Evolutionary conservation across 257 asterid genomes (phyloP).

Genomic region (Primulina huaijiensis): DNA sequence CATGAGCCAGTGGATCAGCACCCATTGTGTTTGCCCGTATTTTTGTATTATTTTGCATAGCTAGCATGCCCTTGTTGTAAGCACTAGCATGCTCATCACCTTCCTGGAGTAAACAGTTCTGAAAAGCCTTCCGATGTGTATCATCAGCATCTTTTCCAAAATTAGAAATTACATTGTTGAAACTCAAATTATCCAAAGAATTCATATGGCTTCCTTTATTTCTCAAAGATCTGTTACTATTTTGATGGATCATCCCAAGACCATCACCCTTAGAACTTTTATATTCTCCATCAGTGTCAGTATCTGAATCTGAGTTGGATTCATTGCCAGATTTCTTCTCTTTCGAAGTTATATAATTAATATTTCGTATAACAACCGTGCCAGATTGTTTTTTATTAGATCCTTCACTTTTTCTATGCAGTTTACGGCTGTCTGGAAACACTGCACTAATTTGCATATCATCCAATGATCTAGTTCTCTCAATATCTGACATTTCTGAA

Average conservation of each 20-base stretch:
- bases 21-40: conserved; percentile 36
- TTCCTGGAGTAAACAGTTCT: conserved; percentile 55
- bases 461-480: conserved; percentile 29
- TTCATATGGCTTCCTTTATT: conserved; percentile 43
- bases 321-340: conserved; percentile 39
- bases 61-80: conserved; percentile 46
- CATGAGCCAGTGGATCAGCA: conserved; percentile 55
- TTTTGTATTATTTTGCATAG: conserved; percentile 55
- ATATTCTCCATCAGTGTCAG: conserved; percentile 44
- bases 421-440: conserved; percentile 40
- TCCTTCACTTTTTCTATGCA: conserved; percentile 46
- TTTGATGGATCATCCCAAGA: conserved; percentile 31
- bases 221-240: conserved; percentile 39
- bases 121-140: conserved; percentile 54
- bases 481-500: conserved; percentile 41
- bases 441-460: conserved; percentile 36
- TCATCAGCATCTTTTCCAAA: conserved; percentile 55
- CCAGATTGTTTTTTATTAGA: conserved; percentile 43
- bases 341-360: conserved; percentile 48
- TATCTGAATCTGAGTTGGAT: conserved; percentile 42
- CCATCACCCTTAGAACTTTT: conserved; percentile 38
- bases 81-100: conserved; percentile 50
- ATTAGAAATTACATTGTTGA: conserved; percentile 33
- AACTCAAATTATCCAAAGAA: conserved; percentile 36
- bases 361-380: conserved; percentile 47